Evolutionary conservation across 1,284 basidiomycete genomes (phyloP).

Genomic region (Rhodotorula sp.): DNA sequence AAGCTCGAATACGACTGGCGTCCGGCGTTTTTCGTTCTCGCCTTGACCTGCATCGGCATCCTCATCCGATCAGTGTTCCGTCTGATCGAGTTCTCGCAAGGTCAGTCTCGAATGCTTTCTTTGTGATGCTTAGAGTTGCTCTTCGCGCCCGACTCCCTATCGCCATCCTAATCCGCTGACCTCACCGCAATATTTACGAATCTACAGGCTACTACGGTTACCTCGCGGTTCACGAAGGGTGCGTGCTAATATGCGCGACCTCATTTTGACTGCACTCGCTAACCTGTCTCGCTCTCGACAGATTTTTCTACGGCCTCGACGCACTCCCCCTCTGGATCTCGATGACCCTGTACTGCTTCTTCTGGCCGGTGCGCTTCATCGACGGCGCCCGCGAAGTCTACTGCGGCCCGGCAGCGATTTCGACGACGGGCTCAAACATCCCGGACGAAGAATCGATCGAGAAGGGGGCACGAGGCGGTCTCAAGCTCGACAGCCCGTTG

Average conservation of each 20-base stretch:
- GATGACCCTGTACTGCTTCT: slow-evolving; percentile 19
- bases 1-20: slow-evolving; percentile 22
- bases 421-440: neutral
- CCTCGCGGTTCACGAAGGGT: slow-evolving; percentile 37
- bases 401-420: neutral
- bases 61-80: slow-evolving; percentile 41
- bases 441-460: slow-evolving; percentile 1
- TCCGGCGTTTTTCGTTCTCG: slow-evolving; percentile 17
- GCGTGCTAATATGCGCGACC: neutral
- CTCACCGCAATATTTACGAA: too few species aligned
- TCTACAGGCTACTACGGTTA: slow-evolving; percentile 28
- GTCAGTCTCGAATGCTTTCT: too few species aligned
- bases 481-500: neutral
- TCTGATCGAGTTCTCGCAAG: slow-evolving; percentile 36
- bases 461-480: neutral
- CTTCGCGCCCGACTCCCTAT: too few species aligned
- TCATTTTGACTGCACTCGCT: neutral
- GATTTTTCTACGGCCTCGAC: slow-evolving; percentile 41
- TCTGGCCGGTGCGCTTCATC: slow-evolving; percentile 26
- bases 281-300: neutral
- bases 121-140: too few species aligned
- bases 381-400: slow-evolving; percentile 9
- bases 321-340: slow-evolving; percentile 35
- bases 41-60: slow-evolving; percentile 24
- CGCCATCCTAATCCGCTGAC: neutral